Evolutionary conservation across 2,329 filamentous ascomycete genomes (phyloP), one percentile per base, ranked within the genome.

Genomic region (Epichloe gansuensis): DNA sequence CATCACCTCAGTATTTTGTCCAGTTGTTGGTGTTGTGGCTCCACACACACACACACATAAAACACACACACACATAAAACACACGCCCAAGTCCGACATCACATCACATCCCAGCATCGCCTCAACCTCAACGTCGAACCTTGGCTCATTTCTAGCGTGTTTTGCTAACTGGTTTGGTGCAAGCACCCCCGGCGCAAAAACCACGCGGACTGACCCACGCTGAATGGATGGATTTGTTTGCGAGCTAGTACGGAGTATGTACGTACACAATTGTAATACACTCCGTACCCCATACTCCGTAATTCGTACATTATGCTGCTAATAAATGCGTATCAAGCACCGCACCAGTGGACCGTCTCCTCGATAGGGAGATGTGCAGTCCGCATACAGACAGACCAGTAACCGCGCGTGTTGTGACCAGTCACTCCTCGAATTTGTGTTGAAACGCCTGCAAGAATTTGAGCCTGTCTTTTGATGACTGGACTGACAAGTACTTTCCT

Each of bases 371-470:
- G 43, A 38, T 50, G 42, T 47, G 43, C 43, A 15, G 43, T 38
- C 43, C 48, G 39, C 35, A 47, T 35, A 36, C 42, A 43, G 17
- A 17, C 17, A 21, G 40, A 6, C 41, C 34, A 52, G 36, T 49
- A 17, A 49, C 31, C 5, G 25, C 8, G 17, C 17, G 25, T 15
- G 15, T 42, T 31, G 15, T 47, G 36, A 44, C 47, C 25, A 41
- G 27, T 43, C 51, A 47, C 35, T 38, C 31, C 5, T 52, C 27
- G 34, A 13, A 31, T 48, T 48, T 23, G 34, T 47, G 47, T 53
- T 50, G 47, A 50, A 6, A 25, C 42, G 43, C 41, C 8, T 2
- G 41, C 34, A 15, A 49, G 36, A 49, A 15, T 11, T 34, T 9
- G 46, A 6, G 12, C 35, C 39, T 48, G 12, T 21, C 47, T 49